Conservation (phyloP, 192 early-diverging fungal species). For the Geranomyces michiganensis region DNA sequence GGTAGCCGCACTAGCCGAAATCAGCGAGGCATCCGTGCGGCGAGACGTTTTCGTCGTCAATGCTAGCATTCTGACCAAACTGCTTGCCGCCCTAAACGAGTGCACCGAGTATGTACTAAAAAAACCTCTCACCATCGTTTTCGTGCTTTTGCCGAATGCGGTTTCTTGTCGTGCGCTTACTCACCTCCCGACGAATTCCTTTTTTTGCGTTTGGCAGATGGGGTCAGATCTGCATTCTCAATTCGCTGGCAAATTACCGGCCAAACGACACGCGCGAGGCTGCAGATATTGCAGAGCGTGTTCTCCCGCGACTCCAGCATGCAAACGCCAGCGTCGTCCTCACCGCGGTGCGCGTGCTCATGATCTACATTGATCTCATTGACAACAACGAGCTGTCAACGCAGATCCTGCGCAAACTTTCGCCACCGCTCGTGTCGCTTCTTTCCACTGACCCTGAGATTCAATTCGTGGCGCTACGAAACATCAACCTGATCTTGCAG, state of each 20-base stretch:
- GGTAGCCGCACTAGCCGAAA: constrained; percentile 89
- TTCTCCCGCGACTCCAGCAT: constrained; percentile 91
- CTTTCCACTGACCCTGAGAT: constrained; percentile 87
- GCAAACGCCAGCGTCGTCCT: constrained; percentile 96
- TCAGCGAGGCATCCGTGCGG: constrained; percentile 71
- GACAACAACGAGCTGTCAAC: constrained; percentile 71
- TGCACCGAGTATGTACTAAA: constrained; percentile 77
- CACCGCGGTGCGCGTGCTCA: constrained; percentile 78
- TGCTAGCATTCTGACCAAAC: constrained; percentile 67
- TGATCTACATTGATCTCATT: constrained; percentile 76
- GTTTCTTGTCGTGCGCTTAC: background rate
- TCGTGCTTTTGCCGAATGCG: too few relatives aligned
- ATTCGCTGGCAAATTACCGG: constrained; percentile 69
- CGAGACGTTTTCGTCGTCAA: constrained; percentile 81
- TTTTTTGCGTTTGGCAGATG: constrained; percentile 52
- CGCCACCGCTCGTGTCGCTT: constrained; percentile 93
- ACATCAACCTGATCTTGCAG: constrained; percentile 95
- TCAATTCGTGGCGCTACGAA: constrained; percentile 95
- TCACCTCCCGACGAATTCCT: background rate
- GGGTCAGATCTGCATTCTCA: constrained; percentile 95
- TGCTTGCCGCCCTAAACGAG: constrained; percentile 94
- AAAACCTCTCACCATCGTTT: too few relatives aligned
- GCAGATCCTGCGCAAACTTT: constrained; percentile 84
- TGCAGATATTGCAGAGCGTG: constrained; percentile 84
- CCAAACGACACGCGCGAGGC: constrained; percentile 82